A percentile compares a stretch with the other conserved stretches of the same genome.
Evolutionary conservation across 257 asterid genomes (phyloP).

Genomic region (Handroanthus guayacan): DNA sequence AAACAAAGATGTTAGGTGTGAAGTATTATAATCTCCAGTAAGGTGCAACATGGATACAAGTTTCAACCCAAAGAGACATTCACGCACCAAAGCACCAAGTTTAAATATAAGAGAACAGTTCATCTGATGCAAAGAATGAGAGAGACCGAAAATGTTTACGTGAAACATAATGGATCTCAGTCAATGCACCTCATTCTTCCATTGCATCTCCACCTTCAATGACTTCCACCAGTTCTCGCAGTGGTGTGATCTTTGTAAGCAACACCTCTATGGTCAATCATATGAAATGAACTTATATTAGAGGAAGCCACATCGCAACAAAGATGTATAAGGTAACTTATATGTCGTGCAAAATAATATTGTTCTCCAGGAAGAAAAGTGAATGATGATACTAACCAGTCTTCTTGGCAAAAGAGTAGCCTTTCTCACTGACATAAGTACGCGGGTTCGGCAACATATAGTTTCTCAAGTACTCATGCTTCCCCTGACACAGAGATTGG

Average conservation of each 20-base stretch:
- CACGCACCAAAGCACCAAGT: not conserved
- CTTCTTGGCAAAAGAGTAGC: constrained; percentile 76
- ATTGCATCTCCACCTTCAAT: constrained; percentile 87
- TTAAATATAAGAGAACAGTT: constrained; percentile 31
- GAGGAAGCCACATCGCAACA: not conserved
- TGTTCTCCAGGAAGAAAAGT: constrained; percentile 16
- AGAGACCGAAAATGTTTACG: constrained; percentile 31
- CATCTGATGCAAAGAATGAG: constrained; percentile 25
- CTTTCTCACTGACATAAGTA: constrained; percentile 75
- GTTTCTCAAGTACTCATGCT: constrained; percentile 80
- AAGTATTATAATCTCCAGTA: constrained; percentile 31
- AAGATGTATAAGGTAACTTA: not conserved
- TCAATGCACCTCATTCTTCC: constrained; percentile 66
- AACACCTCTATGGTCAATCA: constrained; percentile 67
- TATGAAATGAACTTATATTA: not conserved
- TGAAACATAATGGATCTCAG: constrained; percentile 20
- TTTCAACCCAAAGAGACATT: constrained; percentile 16
- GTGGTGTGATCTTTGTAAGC: constrained; percentile 81
- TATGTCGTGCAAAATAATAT: no score
- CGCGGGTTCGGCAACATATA: constrained; percentile 83
- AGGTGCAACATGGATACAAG: constrained; percentile 29
- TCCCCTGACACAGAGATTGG: constrained; percentile 56
- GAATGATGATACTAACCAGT: constrained; percentile 65
- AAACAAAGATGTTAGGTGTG: not conserved
- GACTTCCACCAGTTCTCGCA: constrained; percentile 71